Evolutionary conservation across 169 alveolate genomes (phyloP).

Genomic region (Eimeria tenella): DNA sequence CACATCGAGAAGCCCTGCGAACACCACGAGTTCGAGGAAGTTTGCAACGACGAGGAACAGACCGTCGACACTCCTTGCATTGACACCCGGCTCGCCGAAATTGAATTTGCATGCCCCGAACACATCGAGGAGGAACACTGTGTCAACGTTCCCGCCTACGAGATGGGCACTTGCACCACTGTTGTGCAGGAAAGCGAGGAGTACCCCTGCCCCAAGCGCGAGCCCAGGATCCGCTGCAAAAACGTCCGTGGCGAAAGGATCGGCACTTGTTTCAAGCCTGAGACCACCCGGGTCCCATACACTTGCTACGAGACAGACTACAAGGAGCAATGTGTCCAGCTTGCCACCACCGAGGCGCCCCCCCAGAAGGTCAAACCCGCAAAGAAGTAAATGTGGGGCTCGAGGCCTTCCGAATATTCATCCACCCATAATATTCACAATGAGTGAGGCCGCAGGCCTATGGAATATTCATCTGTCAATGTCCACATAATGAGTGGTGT

Average conservation of each 20-base stretch:
- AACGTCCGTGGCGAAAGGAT: constrained; percentile 45
- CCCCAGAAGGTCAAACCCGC: constrained; percentile 49
- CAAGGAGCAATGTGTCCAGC: constrained; percentile 76
- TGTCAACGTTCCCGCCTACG: constrained; percentile 74
- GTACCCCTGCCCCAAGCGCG: constrained; percentile 74
- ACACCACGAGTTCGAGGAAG: constrained; percentile 51
- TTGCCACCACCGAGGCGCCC: constrained; percentile 72
- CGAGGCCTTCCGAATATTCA: too few species aligned
- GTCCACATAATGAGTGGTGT: too few species aligned
- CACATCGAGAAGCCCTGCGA: constrained; percentile 71
- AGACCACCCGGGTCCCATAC: constrained; percentile 68
- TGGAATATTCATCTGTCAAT: too few species aligned
- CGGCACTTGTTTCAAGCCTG: constrained; percentile 76
- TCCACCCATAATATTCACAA: too few species aligned
- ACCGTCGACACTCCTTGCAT: constrained; percentile 69
- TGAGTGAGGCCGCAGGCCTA: too few species aligned
- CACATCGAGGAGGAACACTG: constrained; percentile 74
- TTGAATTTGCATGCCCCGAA: constrained; percentile 75
- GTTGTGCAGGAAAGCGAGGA: constrained; percentile 74
- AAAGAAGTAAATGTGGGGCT: background rate
- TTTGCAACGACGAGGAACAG: constrained; percentile 52
- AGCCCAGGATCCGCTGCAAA: constrained; percentile 70
- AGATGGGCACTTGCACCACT: constrained; percentile 77
- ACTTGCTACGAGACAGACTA: constrained; percentile 76
- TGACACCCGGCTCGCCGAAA: constrained; percentile 35